A percentile compares a stretch with the other conserved stretches of the same genome.
These are phyloP conservation scores for Annulohypoxylon stygium DNA, from an alignment of 495 filamentous ascomycete species.

Conservation along the genomic window DNA sequence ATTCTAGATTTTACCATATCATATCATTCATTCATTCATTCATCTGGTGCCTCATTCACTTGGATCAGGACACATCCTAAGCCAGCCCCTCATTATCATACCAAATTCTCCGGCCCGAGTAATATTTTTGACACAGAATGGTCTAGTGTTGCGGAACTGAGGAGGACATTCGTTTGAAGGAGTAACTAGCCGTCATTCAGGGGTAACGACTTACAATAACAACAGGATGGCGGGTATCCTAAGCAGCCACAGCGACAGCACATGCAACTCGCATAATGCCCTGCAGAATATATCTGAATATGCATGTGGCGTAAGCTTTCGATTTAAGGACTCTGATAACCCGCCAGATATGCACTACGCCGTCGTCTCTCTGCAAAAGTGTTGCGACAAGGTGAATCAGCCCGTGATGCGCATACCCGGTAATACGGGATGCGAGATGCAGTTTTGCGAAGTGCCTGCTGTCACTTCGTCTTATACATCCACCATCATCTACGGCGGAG, in stretches of 20 bases:
- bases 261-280: constrained; percentile 48
- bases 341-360: constrained; percentile 49
- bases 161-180: not conserved
- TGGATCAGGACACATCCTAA: not conserved
- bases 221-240: constrained; percentile 39
- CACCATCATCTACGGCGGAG: constrained; percentile 27
- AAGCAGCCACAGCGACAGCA: constrained; percentile 33
- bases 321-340: constrained; percentile 26
- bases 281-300: constrained; percentile 43
- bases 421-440: constrained; percentile 49
- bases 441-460: constrained; percentile 38
- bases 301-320: constrained; percentile 45
- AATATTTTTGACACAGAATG: not conserved
- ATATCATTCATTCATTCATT: not conserved
- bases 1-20: not conserved
- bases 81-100: not conserved
- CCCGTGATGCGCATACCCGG: constrained; percentile 46
- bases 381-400: constrained; percentile 36
- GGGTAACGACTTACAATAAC: not conserved
- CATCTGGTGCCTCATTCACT: not conserved
- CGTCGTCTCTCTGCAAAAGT: constrained; percentile 42
- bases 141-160: not conserved
- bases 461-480: constrained; percentile 27
- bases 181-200: not conserved
- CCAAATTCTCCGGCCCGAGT: not conserved